Percentiles rank a stretch among this genome's conserved stretches.
Evolutionary conservation across 495 filamentous ascomycete genomes (phyloP).

Genomic region (Astrocystis sublimbata): DNA sequence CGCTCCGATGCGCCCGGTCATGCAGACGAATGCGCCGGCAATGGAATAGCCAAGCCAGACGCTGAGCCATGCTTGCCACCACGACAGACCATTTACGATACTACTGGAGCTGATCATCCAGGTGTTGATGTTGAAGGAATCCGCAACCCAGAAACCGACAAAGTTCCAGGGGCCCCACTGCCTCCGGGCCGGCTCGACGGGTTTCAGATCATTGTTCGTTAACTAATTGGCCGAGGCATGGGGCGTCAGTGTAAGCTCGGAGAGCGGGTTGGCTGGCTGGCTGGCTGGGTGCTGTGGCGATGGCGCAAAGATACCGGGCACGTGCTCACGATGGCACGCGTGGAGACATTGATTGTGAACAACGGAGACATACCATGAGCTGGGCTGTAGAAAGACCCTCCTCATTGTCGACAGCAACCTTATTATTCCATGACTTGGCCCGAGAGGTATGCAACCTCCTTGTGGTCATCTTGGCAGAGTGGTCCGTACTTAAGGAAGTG

Average conservation of each 20-base stretch:
- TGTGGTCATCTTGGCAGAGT: slow-evolving; percentile 23
- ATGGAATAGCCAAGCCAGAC: slow-evolving; percentile 84
- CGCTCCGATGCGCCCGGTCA: slow-evolving; percentile 85
- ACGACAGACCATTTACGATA: slow-evolving; percentile 70
- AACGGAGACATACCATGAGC: slow-evolving; percentile 64
- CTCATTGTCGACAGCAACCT: slow-evolving; percentile 71
- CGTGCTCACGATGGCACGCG: slow-evolving; percentile 1
- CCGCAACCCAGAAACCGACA: slow-evolving; percentile 88
- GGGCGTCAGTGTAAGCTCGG: slow-evolving; percentile 14
- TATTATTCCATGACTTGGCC: slow-evolving; percentile 42
- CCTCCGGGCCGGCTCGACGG: slow-evolving; percentile 81
- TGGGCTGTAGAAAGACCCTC: slow-evolving; percentile 79
- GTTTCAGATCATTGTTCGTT: slow-evolving; percentile 85
- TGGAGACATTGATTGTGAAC: too few species aligned
- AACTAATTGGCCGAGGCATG: slow-evolving; percentile 48
- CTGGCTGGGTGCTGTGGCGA: too few species aligned
- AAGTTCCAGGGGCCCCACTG: slow-evolving; percentile 91
- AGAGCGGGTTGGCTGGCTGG: slow-evolving; percentile 1
- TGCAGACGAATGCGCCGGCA: slow-evolving; percentile 69
- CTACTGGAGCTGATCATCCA: slow-evolving; percentile 97
- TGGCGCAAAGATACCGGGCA: not conserved
- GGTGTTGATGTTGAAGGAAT: slow-evolving; percentile 96
- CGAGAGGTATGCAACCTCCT: slow-evolving; percentile 28
- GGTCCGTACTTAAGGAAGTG: not conserved
- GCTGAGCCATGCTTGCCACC: slow-evolving; percentile 96